Evolutionary conservation across 495 filamentous ascomycete species (phyloP), one percentile per base, ranked within the genome.

Genomic region (Extremus antarcticus): DNA sequence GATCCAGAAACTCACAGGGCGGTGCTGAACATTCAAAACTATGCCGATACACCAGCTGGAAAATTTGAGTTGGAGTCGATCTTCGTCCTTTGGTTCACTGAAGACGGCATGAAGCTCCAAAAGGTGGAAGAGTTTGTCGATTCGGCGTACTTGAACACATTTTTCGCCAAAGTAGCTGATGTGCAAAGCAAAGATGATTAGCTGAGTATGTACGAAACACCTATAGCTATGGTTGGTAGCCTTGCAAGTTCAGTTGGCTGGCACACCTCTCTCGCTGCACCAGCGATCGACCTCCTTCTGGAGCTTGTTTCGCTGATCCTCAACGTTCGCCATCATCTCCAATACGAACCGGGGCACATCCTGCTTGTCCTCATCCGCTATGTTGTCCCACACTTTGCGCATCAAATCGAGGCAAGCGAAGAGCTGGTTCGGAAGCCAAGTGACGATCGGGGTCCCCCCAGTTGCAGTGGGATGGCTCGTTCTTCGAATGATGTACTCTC

Each of bases 391-490:
- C 15, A 87, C 72, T 8, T 73, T 66, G n/a, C 76, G 65, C 82
- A 94, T 90, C 68, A 88, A 78, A 19, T 77, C 77, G 72, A 91
- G 76, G 15, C 91, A 85, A 0, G 85, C 86, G 35, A 80, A 76
- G 22, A 94, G 73, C 68, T 92, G 88, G 62, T 91, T 91, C 1
- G 88, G 88, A 32, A 94, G 74, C 87, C 88, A 94, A 79, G 86
- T 91, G 13, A 95, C 86, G 55, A 95, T 94, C 0, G 90, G 90
- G 64, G 86, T 91, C 1, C 90, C 90, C 0, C 90, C 90, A 0
- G 90, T 95, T 3, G 90, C 90, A 24, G 86, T 91, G 0, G 90
- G 88, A 63, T 95, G 87, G 0, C 71, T 74, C 0, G 86, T 92
- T 54, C 82, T 77, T 63, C 87, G 87, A 52, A 95, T 78, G 56